A percentile compares a stretch with the other conserved stretches of the same genome.
phyloP scores from a whole-genome alignment of 176 grass and related monocot genomes.

The Carex kokanica region DNA sequence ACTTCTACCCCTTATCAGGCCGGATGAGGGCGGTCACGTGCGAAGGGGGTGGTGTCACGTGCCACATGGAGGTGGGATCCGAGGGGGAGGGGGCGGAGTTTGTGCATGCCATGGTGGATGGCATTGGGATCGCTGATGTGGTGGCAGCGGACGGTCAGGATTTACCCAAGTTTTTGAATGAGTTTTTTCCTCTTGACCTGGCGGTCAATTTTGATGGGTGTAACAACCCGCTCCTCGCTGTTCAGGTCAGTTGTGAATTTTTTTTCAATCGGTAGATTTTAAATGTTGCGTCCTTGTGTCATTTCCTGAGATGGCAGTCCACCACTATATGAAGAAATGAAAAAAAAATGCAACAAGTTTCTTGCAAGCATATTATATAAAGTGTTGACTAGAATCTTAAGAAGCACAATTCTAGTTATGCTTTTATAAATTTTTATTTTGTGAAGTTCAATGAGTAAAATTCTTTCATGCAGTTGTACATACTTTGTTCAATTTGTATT shows the following conservation, averaged over 20 bases:
- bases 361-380: too few relatives aligned
- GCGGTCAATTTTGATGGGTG: conserved; percentile 8
- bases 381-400: too few relatives aligned
- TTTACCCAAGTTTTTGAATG: conserved; percentile 13
- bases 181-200: conserved; percentile 28
- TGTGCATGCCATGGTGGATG: conserved; percentile 30
- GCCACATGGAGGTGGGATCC: conserved; percentile 10
- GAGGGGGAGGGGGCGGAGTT: conserved; percentile 32
- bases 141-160: neutral
- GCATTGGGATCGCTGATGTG: conserved; percentile 18
- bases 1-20: conserved; percentile 39
- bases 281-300: too few relatives aligned
- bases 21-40: neutral
- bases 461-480: too few relatives aligned
- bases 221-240: conserved; percentile 6
- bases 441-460: too few relatives aligned
- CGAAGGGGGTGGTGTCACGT: neutral
- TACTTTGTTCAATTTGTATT: too few relatives aligned
- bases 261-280: neutral
- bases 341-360: neutral
- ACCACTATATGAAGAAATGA: neutral
- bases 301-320: neutral
- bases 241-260: neutral
- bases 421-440: too few relatives aligned
- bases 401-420: too few relatives aligned